phyloP scores from a whole-genome alignment of 495 filamentous ascomycete genomes.

The Sphaerosporella brunnea region DNA sequence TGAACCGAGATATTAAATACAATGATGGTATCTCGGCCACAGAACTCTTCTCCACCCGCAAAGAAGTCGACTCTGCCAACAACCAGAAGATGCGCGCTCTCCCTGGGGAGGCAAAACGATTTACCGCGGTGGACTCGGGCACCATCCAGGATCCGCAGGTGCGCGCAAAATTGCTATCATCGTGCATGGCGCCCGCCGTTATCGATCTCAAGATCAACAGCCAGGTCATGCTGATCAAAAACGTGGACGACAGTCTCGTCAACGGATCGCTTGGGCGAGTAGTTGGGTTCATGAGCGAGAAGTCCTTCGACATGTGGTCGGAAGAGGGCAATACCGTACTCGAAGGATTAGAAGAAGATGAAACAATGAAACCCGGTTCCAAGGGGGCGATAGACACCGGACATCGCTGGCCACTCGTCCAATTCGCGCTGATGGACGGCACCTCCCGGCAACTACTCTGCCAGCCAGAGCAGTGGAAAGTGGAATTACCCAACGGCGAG shows the following conservation, averaged over 20 bases:
- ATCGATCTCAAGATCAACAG: slow-evolving; percentile 76
- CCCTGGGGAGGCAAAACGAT: slow-evolving; percentile 47
- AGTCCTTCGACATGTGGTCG: slow-evolving; percentile 48
- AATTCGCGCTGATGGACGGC: slow-evolving; percentile 63
- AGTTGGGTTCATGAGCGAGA: slow-evolving; percentile 68
- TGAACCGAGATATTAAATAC: slow-evolving; percentile 52
- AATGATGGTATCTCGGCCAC: slow-evolving; percentile 71
- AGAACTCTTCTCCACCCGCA: slow-evolving; percentile 82
- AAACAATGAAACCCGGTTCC: slow-evolving; percentile 27
- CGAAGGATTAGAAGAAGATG: slow-evolving; percentile 28
- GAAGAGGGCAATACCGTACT: no score
- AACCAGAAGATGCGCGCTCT: slow-evolving; percentile 50
- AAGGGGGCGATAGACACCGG: slow-evolving; percentile 25
- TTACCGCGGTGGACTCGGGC: slow-evolving; percentile 58
- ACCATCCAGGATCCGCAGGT: slow-evolving; percentile 43
- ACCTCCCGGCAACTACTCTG: slow-evolving; percentile 61
- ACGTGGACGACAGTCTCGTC: slow-evolving; percentile 82
- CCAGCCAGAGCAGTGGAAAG: slow-evolving; percentile 80
- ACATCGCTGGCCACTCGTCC: slow-evolving; percentile 59
- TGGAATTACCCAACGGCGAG: slow-evolving; percentile 88
- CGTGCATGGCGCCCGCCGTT: slow-evolving; percentile 74
- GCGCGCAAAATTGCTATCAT: slow-evolving; percentile 62
- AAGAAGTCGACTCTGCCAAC: slow-evolving; percentile 82
- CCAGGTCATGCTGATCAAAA: slow-evolving; percentile 99
- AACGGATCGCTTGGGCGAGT: slow-evolving; percentile 87